Conservation (phyloP, 2,329 filamentous ascomycete species). For the Paraphaeosphaeria minitans region DNA sequence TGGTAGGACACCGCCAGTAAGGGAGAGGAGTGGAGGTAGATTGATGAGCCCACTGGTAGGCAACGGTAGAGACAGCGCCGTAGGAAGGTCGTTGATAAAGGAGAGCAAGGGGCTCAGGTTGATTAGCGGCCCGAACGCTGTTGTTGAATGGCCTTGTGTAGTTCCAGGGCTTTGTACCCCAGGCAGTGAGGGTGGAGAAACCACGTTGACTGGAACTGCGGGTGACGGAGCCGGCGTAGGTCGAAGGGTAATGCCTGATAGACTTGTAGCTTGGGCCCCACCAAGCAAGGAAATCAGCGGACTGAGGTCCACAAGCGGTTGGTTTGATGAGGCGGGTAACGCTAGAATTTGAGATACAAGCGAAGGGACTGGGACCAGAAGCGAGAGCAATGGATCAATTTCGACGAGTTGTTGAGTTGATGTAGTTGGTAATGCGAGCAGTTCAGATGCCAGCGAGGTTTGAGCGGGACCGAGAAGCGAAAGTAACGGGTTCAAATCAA, state of each 20-base stretch:
- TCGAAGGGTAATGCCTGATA: background rate
- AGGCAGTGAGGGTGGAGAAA: background rate
- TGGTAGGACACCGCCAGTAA: background rate
- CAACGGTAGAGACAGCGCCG: background rate
- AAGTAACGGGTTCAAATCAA: conserved; percentile 1
- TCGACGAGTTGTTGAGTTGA: background rate
- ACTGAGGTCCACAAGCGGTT: conserved; percentile 3
- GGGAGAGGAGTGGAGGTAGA: background rate
- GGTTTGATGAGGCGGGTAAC: background rate
- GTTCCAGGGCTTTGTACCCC: background rate
- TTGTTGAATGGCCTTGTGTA: background rate
- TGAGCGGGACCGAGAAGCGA: background rate
- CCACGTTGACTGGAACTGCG: background rate
- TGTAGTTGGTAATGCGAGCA: background rate
- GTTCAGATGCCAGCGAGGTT: background rate
- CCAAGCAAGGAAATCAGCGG: conserved; percentile 1
- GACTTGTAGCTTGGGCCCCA: background rate
- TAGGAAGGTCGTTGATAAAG: background rate
- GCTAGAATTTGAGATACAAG: background rate
- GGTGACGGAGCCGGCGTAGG: background rate
- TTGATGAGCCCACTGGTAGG: background rate
- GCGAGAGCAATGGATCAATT: background rate
- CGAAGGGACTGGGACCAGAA: background rate
- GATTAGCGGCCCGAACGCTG: background rate
- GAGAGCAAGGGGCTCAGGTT: background rate